Conservation (phyloP, 225 moss, liverwort and hornwort genomes). For the Rhytidiadelphus loreus region DNA sequence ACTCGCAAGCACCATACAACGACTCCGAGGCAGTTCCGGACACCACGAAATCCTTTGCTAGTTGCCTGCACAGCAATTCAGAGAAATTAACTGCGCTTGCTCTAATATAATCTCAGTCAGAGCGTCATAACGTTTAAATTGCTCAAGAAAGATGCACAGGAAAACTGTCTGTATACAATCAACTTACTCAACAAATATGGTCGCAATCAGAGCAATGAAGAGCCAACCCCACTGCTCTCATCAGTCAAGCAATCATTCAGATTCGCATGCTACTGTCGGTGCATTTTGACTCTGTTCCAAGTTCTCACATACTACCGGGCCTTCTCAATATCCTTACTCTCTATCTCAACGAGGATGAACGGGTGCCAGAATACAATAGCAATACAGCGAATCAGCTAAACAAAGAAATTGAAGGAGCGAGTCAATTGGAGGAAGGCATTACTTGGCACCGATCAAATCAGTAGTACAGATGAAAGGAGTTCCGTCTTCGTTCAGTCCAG, state of each 20-base stretch:
- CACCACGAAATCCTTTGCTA: not conserved
- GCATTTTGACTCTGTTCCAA: not conserved
- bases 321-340: not conserved
- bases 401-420: not conserved
- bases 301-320: not conserved
- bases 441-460: not conserved
- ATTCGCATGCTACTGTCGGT: not conserved
- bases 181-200: not conserved
- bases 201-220: not conserved
- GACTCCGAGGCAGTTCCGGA: not conserved
- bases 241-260: not conserved
- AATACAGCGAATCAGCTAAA: not conserved
- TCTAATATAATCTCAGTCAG: not conserved
- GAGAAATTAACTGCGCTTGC: not conserved
- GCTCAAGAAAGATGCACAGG: not conserved
- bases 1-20: not conserved
- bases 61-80: not conserved
- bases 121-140: not conserved
- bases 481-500: not conserved
- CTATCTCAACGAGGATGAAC: not conserved
- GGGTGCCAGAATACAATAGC: not conserved
- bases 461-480: not conserved
- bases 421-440: not conserved
- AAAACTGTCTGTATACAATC: not conserved
- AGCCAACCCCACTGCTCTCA: not conserved